Base-by-base conservation (phyloP, 2,329 filamentous ascomycete species). In the Clarireedia paspali region DNA sequence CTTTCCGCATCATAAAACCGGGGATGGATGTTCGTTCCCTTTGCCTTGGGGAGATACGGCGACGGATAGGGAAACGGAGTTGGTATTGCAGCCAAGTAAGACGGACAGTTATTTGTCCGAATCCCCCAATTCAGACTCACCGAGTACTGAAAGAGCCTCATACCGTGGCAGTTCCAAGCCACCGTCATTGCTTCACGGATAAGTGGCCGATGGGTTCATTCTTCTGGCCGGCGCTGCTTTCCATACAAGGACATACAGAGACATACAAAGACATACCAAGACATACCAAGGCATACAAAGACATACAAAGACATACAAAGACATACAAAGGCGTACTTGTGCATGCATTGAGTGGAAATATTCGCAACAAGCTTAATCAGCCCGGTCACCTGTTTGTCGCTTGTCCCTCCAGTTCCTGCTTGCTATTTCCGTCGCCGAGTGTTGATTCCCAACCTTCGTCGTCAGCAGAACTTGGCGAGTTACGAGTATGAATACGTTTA, bases 141-240 rank as follows among this genome's bases (percentile, higher is more conserved):
- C 50, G 40, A 52, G 26, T 52, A 46, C 7, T 47, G 2, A n/a
- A 26, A 53, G 50, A 53, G 50, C 40, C 50, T 30, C 50, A 47
- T 15, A 6, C 5, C 23, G 40, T 44, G 26, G 39, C 5, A n/a
- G 50, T 45, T n/a, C 14, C 6, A 14, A 42, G 7, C 3, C 6
- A 20, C 20, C 20, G 20, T 20, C 20, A 20, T 20, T 20, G 20
- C 20, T 20, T 20, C 2, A 20, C 20, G 20, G 20, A 20, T 20
- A 2, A 20, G 20, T 20, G 20, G 20, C 20, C 20, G 2, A 20
- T 20, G 20, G 20, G 2, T 20, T 20, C 20, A 20, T 20, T 20
- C 20, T 2, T 20, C 20, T 20, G 20, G 2, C 20, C 20, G 2
- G 20, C 20, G 20, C 20, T 20, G 20, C 20, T 20, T 20, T 2